Conservation (phyloP, 83 land plant species). For the Thuja plicata region DNA sequence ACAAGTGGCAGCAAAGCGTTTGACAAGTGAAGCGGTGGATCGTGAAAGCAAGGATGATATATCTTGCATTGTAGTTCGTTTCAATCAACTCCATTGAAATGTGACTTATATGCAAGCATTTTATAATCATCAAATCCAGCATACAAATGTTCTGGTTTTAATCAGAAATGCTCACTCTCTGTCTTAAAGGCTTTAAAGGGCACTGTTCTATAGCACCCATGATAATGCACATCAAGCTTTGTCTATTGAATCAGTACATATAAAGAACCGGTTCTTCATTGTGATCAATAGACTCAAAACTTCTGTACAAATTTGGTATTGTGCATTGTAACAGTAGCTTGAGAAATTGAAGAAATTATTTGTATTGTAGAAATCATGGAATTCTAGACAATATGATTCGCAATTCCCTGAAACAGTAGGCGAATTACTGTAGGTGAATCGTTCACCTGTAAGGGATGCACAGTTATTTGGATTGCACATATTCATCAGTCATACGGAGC, state of each 20-base stretch:
- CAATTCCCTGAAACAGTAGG: background rate
- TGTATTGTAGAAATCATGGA: slow-evolving; percentile 12
- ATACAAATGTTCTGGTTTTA: background rate
- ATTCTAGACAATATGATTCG: background rate
- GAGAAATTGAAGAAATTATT: slow-evolving; percentile 11
- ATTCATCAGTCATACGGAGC: background rate
- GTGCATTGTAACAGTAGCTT: slow-evolving; percentile 14
- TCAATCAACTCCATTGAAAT: slow-evolving; percentile 12
- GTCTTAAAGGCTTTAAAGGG: background rate
- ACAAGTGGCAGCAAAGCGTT: slow-evolving; percentile 55
- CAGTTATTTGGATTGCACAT: slow-evolving; percentile 4
- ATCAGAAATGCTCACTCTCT: background rate
- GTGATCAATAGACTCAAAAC: background rate
- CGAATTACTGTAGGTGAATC: background rate
- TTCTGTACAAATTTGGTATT: slow-evolving; percentile 10
- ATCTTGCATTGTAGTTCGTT: slow-evolving; percentile 55
- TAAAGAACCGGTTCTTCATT: background rate
- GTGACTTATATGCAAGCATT: slow-evolving; percentile 3
- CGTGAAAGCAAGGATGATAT: slow-evolving; percentile 79
- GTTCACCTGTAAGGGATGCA: slow-evolving; percentile 1
- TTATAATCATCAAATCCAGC: background rate
- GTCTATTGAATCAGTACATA: background rate
- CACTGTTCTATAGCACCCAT: background rate
- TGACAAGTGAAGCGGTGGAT: slow-evolving; percentile 57
- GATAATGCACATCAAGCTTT: background rate